These are phyloP conservation scores for Penicillium odoratum DNA, from an alignment of 495 filamentous ascomycete species.

Conservation along the genomic window DNA sequence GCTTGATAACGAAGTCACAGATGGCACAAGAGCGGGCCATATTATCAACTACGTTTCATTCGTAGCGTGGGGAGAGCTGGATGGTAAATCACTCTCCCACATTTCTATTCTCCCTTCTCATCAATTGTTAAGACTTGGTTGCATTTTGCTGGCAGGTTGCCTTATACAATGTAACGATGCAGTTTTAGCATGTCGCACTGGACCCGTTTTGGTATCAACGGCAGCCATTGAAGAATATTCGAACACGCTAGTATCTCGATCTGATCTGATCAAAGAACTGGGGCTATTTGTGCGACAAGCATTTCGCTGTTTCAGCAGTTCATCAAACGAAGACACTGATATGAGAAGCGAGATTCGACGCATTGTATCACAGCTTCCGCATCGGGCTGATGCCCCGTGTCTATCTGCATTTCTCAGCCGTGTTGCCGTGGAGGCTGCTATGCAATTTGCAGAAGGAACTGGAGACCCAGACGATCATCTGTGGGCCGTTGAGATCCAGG, in stretches of 20 bases:
- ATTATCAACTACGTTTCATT: constrained; percentile 30
- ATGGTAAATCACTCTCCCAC: constrained; percentile 3
- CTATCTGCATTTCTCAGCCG: constrained; percentile 35
- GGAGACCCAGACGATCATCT: constrained; percentile 48
- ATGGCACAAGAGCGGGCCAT: constrained; percentile 29
- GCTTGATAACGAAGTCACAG: constrained; percentile 11
- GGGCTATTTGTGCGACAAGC: constrained; percentile 37
- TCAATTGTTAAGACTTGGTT: constrained; percentile 38
- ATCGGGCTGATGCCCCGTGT: constrained; percentile 21
- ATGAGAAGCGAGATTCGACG: constrained; percentile 29
- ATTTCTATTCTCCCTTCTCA: constrained; percentile 19
- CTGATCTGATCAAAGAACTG: constrained; percentile 40
- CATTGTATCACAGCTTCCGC: constrained; percentile 32
- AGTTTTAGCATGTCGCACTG: constrained; percentile 8
- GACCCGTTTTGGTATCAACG: constrained; percentile 7
- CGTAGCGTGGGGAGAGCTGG: constrained; percentile 29
- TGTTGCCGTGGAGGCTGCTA: constrained; percentile 49
- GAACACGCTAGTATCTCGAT: constrained; percentile 25
- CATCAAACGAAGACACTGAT: constrained; percentile 17
- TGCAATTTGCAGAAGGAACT: constrained; percentile 47
- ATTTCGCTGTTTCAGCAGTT: constrained; percentile 36
- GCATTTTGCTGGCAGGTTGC: constrained; percentile 36
- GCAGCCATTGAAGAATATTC: constrained; percentile 19
- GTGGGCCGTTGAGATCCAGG: constrained; percentile 50
- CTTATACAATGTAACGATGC: constrained; percentile 36